A percentile compares a stretch with the other conserved stretches of the same genome.
Evolutionary conservation across 768 basidiomycete species (phyloP).

Genomic region (Boletus vermiculosoides): DNA sequence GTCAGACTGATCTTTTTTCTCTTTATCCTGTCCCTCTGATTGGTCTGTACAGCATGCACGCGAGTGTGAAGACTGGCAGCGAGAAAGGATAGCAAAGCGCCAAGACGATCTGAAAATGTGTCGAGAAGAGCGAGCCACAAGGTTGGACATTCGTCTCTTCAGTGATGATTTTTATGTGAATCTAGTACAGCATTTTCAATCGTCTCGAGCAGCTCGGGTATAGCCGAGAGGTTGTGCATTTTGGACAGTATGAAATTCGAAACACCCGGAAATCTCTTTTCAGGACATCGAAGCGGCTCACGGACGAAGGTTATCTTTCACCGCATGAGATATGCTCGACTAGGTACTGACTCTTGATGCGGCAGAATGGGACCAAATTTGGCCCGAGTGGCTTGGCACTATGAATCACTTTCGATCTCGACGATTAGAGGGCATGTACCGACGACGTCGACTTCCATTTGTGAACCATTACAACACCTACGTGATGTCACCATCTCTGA

Average conservation of each 20-base stretch:
- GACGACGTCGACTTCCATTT: conserved; percentile 1
- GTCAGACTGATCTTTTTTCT: not conserved
- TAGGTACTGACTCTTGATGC: not conserved
- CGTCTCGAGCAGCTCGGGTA: conserved; percentile 10
- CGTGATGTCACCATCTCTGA: not conserved
- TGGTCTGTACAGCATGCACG: not conserved
- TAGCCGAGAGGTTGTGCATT: not conserved
- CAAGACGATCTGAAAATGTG: not conserved
- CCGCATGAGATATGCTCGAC: not conserved
- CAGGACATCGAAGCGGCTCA: conserved; percentile 7
- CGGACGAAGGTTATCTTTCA: conserved; percentile 5
- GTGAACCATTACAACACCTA: conserved; percentile 1
- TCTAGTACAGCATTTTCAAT: conserved; percentile 5
- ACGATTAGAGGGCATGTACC: not conserved
- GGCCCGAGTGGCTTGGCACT: not conserved
- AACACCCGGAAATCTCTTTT: not conserved
- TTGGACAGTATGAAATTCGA: not conserved
- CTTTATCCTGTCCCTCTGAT: not conserved
- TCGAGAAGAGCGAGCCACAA: not conserved
- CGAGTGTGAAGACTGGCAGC: not conserved
- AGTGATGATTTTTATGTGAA: not conserved
- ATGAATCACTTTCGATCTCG: not conserved
- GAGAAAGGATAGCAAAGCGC: not conserved
- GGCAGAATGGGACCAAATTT: conserved; percentile 14
- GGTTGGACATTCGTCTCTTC: not conserved